Conservation (phyloP, 805 yeast species). For the Metschnikowia lochheadii region DNA sequence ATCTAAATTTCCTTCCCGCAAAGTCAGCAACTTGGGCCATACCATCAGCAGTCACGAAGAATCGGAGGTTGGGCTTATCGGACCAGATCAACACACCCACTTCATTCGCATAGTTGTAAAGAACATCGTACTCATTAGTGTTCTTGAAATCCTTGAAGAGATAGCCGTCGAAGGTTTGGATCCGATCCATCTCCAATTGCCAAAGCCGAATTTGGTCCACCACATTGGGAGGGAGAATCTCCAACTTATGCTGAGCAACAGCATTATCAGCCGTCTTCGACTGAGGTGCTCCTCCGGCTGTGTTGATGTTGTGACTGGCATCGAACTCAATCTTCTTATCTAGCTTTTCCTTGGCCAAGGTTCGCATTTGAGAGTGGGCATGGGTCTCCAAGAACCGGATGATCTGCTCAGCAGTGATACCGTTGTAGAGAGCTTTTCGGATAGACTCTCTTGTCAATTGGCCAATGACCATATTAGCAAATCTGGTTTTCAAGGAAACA, state of each 20-base stretch:
- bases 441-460: constrained; percentile 90
- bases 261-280: constrained; percentile 23
- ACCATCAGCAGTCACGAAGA: constrained; percentile 87
- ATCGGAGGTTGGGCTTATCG: constrained; percentile 60
- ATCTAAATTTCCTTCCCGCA: constrained; percentile 56
- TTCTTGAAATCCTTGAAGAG: constrained; percentile 81
- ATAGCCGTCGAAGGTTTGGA: constrained; percentile 81
- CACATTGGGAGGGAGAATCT: constrained; percentile 89
- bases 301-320: constrained; percentile 44
- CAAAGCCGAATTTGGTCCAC: constrained; percentile 92
- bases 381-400: constrained; percentile 84
- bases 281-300: constrained; percentile 41
- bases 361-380: constrained; percentile 89
- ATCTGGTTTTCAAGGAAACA: constrained; percentile 79
- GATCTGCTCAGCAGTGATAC: constrained; percentile 93
- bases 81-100: constrained; percentile 92
- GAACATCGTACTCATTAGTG: constrained; percentile 68
- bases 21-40: constrained; percentile 86
- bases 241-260: constrained; percentile 47
- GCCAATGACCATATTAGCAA: constrained; percentile 90
- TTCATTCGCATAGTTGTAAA: constrained; percentile 78
- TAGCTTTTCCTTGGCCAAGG: constrained; percentile 63
- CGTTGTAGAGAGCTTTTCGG: constrained; percentile 75
- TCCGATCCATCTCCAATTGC: constrained; percentile 95
- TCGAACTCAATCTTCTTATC: constrained; percentile 67